Base-by-base conservation (phyloP, 495 filamentous ascomycete species). In the Lentithecium fluviatile region DNA sequence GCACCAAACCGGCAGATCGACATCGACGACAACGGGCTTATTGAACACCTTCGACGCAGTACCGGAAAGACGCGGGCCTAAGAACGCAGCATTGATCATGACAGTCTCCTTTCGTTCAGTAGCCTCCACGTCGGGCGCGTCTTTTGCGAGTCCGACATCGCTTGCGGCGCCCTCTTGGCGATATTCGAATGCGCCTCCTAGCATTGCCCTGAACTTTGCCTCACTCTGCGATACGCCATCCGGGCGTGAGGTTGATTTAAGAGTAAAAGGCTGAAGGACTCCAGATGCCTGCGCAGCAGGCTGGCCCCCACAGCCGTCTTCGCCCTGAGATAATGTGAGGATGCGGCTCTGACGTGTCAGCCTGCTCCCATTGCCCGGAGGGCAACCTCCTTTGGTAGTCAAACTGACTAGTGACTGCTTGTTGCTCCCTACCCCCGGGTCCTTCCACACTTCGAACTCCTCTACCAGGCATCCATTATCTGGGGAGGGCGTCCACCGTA, bases 11-110 rank as follows among this genome's bases (percentile, higher is more conserved):
- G 85, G 86, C 38, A 93, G 76, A 59, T 90, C 84, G 29, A 92
- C 71, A 69, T 95, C 87, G 23, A 93, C 84, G 7, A 92, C 83
- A 54, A 93, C 86, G 7, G 89, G 85, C 65, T 88, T 86, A 73
- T 89, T 84, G 72, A 88, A 83, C 53, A 66, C 76, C 68, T 85
- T 87, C 29, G 76, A 77, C 1, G 29, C 29, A 3, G 29, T 32
- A 10, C 72, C 75, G 1, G 70, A 70, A 76, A 83, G 88, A 65
- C 80, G 86, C 2, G 76, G 83, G 10, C 83, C 80, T 77, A 87
- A 78, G 60, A 91, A 85, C 17, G 88, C 83, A 32, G 87, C 86
- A 73, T 92, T 93, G 65, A 91, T 79, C 51, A 94, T 74, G 68
- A 85, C 90, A 8, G 88, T 91, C 74, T 92, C 90, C 56, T 72